A percentile compares a stretch with the other conserved stretches of the same genome.
phyloP scores from a whole-genome alignment of 2,329 filamentous ascomycete genomes.

The Trichoderma asperellum region DNA sequence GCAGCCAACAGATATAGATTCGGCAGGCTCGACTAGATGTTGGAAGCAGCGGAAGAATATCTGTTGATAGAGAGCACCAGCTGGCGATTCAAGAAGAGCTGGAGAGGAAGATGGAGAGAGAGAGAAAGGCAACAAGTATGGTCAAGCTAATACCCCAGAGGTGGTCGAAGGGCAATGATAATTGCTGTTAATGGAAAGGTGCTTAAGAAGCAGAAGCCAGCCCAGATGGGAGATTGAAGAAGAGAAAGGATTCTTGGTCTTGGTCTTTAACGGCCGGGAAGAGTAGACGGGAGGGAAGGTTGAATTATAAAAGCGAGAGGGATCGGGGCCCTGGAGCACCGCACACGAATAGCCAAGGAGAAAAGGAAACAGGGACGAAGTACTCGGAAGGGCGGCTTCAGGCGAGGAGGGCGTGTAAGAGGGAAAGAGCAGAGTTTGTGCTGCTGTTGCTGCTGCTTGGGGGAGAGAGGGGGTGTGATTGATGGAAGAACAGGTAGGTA shows the following conservation, averaged over 20 bases:
- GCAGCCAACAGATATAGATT: background rate
- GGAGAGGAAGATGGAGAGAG: background rate
- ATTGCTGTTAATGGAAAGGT: conserved; percentile 8
- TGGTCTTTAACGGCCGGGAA: conserved; percentile 13
- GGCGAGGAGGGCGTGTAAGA: conserved; percentile 24
- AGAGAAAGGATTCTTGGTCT: background rate
- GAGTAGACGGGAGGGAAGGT: conserved; percentile 14
- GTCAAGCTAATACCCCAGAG: background rate
- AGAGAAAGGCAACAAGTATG: background rate
- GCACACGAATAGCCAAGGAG: background rate
- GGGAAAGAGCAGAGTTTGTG: conserved; percentile 2
- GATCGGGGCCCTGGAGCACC: conserved; percentile 2
- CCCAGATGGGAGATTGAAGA: conserved; percentile 7
- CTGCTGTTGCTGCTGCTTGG: background rate
- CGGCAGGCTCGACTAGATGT: background rate
- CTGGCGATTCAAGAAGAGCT: background rate
- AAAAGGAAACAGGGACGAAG: background rate
- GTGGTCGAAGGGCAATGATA: conserved; percentile 1
- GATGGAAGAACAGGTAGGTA: background rate
- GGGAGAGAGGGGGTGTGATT: background rate
- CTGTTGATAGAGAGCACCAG: background rate
- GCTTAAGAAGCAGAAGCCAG: conserved; percentile 17
- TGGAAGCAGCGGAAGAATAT: background rate
- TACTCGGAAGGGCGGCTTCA: conserved; percentile 22
- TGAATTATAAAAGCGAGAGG: conserved; percentile 25